Evolutionary conservation across 495 filamentous ascomycete genomes (phyloP).

Genomic region (Jackrogersella minutella): DNA sequence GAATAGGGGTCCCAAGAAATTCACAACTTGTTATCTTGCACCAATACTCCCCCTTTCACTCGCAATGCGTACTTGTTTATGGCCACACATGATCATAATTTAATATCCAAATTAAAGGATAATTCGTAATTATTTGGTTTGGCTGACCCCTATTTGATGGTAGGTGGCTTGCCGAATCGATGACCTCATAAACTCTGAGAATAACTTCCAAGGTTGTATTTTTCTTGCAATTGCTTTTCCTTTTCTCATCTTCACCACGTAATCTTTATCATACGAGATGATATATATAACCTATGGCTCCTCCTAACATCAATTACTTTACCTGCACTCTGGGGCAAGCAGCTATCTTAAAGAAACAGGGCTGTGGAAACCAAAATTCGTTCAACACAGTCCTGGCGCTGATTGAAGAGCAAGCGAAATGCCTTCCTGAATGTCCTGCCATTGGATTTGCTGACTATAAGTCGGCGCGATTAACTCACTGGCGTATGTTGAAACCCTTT

Average conservation of each 20-base stretch:
- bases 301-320: constrained; percentile 53
- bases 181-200: constrained; percentile 25
- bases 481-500: constrained; percentile 3
- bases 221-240: not conserved
- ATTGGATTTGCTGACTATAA: constrained; percentile 52
- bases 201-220: not conserved
- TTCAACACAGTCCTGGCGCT: constrained; percentile 57
- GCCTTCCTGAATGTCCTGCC: constrained; percentile 46
- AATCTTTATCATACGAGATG: not conserved
- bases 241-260: not conserved
- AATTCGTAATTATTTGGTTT: no score
- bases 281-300: constrained; percentile 15
- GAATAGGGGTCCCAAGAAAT: no score
- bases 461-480: not conserved
- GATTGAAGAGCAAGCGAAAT: constrained; percentile 52
- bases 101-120: no score
- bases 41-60: no score
- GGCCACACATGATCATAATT: no score
- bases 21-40: no score
- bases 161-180: not conserved
- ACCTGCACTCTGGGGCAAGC: constrained; percentile 61
- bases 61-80: no score
- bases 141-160: no score
- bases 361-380: constrained; percentile 27
- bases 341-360: constrained; percentile 36